Conservation (phyloP, 768 basidiomycete species). For the Sporobolomyces pararoseus region DNA sequence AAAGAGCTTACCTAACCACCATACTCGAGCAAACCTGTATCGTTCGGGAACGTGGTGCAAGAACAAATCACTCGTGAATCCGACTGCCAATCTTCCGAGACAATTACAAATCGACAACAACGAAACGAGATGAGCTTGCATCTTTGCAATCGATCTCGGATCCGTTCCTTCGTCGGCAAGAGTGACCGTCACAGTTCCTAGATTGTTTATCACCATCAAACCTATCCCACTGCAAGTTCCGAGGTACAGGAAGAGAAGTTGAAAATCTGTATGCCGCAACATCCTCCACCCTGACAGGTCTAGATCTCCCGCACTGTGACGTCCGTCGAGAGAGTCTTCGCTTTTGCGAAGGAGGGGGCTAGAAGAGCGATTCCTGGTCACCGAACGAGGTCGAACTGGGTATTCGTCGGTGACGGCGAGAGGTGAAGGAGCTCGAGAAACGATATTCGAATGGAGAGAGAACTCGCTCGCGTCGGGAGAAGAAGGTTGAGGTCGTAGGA, state of each 20-base stretch:
- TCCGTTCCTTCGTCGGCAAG: constrained; percentile 6
- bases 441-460: constrained; percentile 13
- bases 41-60: constrained; percentile 11
- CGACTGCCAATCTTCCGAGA: constrained; percentile 27
- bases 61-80: constrained; percentile 19
- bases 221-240: constrained; percentile 25
- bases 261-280: constrained; percentile 11
- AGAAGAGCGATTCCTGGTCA: background rate
- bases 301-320: constrained; percentile 21
- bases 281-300: constrained; percentile 17
- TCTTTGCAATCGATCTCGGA: constrained; percentile 1
- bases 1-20: constrained; percentile 26
- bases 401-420: background rate
- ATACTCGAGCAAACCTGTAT: constrained; percentile 29
- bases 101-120: constrained; percentile 38
- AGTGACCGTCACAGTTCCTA: constrained; percentile 34
- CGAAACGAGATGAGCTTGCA: constrained; percentile 35
- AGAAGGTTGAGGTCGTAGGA: background rate
- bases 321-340: background rate
- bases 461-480: constrained; percentile 10
- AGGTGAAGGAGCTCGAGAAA: background rate
- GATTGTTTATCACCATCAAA: constrained; percentile 38
- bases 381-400: background rate
- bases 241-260: constrained; percentile 12
- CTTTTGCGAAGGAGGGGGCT: constrained; percentile 10